Evolutionary conservation across 2,329 filamentous ascomycete genomes (phyloP).

Genomic region (Ophiostoma sp.): DNA sequence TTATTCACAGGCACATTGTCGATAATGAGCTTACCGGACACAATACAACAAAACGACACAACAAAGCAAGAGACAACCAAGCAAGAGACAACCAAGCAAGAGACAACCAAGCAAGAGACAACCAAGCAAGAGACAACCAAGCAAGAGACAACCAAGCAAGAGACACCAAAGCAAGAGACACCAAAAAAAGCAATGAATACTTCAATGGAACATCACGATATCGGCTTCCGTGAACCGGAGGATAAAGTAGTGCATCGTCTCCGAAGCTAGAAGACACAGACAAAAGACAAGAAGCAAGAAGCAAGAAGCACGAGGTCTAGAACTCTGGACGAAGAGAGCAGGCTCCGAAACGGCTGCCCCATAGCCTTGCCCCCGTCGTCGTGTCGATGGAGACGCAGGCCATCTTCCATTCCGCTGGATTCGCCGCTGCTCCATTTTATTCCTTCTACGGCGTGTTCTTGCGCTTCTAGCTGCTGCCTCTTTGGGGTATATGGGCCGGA

Average conservation of each 20-base stretch:
- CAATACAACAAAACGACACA: no score
- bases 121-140: neutral
- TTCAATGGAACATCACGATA: no score
- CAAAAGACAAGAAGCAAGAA: neutral
- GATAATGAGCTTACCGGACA: no score
- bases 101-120: no score
- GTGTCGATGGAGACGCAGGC: neutral
- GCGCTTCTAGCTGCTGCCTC: neutral
- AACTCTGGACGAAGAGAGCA: neutral
- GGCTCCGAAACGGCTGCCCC: neutral
- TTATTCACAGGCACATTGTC: no score
- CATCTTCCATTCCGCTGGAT: neutral
- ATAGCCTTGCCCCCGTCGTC: slow-evolving; percentile 10
- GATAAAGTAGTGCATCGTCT: neutral
- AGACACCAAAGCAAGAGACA: no score
- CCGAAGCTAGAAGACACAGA: neutral
- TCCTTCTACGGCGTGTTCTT: slow-evolving; percentile 2
- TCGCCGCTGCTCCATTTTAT: neutral
- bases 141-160: neutral
- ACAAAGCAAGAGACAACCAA: neutral
- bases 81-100: no score
- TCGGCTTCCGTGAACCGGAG: no score
- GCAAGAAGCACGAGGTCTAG: no score
- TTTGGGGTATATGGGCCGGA: slow-evolving; percentile 4
- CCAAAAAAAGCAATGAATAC: no score